phyloP scores from a whole-genome alignment of 768 basidiomycete species.

The Amanita polypyramis region DNA sequence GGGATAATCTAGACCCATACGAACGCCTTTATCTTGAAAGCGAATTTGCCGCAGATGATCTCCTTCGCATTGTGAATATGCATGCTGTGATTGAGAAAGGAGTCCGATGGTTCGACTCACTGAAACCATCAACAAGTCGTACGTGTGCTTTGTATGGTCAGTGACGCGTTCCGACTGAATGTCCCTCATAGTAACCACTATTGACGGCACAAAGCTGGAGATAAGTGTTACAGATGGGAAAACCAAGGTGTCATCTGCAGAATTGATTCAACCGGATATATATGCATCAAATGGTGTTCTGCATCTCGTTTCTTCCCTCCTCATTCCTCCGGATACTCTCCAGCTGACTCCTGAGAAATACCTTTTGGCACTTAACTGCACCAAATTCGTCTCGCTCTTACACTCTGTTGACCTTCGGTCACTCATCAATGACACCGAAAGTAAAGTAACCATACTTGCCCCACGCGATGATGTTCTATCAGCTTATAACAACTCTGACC shows the following conservation, averaged over 20 bases:
- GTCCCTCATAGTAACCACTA: constrained; percentile 49
- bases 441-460: constrained; percentile 82
- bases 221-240: constrained; percentile 44
- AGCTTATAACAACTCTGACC: constrained; percentile 36
- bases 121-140: constrained; percentile 43
- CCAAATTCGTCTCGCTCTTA: constrained; percentile 79
- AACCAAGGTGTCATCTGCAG: constrained; percentile 45
- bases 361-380: constrained; percentile 86
- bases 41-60: constrained; percentile 73
- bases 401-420: constrained; percentile 69
- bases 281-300: constrained; percentile 94
- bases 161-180: constrained; percentile 5
- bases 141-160: constrained; percentile 18
- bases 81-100: constrained; percentile 50
- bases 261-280: constrained; percentile 67
- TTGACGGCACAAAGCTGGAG: constrained; percentile 57
- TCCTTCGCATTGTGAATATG: constrained; percentile 68
- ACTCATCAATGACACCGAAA: constrained; percentile 59
- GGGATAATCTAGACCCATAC: constrained; percentile 62
- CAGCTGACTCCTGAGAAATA: constrained; percentile 90
- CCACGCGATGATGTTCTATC: constrained; percentile 79
- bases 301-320: constrained; percentile 77
- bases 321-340: constrained; percentile 68
- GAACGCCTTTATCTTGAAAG: constrained; percentile 87
- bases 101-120: constrained; percentile 62